Base-by-base conservation (phyloP, 805 yeast species). In the Teunomyces pallodes region DNA sequence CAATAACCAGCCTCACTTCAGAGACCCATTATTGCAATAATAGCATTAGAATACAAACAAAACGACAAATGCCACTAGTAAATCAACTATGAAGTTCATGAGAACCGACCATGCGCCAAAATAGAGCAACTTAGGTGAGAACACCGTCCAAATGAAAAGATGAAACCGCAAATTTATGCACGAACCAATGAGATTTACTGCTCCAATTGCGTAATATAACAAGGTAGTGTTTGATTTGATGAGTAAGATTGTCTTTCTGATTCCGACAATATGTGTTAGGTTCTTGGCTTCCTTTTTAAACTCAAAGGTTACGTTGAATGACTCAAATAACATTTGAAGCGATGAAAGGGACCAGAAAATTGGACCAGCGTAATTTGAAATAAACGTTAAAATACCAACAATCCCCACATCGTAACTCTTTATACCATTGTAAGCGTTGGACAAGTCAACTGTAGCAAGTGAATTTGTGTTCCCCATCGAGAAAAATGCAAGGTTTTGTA, bases 71-170 rank as follows among this genome's bases (percentile, higher is more conserved):
- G 47, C 39, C 13, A 35, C 24, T 8, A 56, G 10, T 24, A 58
- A 47, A 55, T 46, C 83, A 46, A 46, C 70, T 39, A 57, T 65
- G 66, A 74, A 46, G 46, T 69, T 67, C 42, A 83, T 70, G 40
- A 81, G 69, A 3, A 80, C 47, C 29, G 78, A 70, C 98, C 98
- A 94, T 3, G 84, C 83, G 1, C 82, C 81, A 54, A 85, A 84
- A 62, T 86, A 94, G 31, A 95, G 76, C 4, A 94, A 64, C 59
- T 91, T 92, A 1, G 99, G 99, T 45, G 96, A 87, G 69, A 94
- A 94, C 6, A 94, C 99, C 1, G 98, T 91, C 99, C 99, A 94
- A 8, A 94, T 87, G 62, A 94, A 94, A 48, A 94, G 72, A 64
- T 94, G 99, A 60, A 84, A 87, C 55, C 96, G 75, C 55, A 91